Evolutionary conservation across 192 early-diverging fungal genomes (phyloP).

Genomic region (Backusella sp.): DNA sequence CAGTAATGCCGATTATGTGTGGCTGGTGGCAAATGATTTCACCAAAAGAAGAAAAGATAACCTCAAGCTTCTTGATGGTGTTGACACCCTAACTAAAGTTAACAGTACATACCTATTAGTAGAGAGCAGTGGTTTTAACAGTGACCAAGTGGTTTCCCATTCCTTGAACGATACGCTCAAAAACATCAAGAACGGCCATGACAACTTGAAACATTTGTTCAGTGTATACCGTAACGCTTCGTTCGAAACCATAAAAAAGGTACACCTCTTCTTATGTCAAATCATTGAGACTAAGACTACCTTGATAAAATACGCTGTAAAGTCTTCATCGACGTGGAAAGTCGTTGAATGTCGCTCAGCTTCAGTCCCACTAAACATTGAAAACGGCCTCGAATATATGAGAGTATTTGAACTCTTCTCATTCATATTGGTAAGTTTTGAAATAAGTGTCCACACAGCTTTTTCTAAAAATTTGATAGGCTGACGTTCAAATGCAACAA

Average conservation of each 20-base stretch:
- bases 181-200: background rate
- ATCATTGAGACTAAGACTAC: background rate
- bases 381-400: background rate
- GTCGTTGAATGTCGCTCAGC: background rate
- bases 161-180: background rate
- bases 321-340: background rate
- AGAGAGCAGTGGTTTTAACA: background rate
- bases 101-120: background rate
- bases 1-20: background rate
- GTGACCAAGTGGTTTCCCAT: background rate
- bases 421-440: background rate
- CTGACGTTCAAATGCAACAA: background rate
- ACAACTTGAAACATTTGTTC: background rate
- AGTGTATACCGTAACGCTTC: background rate
- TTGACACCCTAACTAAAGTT: background rate
- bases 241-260: background rate
- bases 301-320: background rate
- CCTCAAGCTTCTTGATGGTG: background rate
- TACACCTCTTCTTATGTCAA: background rate
- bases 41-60: background rate
- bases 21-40: background rate
- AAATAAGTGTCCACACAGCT: background rate
- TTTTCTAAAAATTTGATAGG: slow-evolving; percentile 1
- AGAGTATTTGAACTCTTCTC: background rate
- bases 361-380: background rate